These are phyloP conservation scores for Thielaviopsis musarum DNA, from an alignment of 2,329 filamentous ascomycete genomes.

Conservation along the genomic window DNA sequence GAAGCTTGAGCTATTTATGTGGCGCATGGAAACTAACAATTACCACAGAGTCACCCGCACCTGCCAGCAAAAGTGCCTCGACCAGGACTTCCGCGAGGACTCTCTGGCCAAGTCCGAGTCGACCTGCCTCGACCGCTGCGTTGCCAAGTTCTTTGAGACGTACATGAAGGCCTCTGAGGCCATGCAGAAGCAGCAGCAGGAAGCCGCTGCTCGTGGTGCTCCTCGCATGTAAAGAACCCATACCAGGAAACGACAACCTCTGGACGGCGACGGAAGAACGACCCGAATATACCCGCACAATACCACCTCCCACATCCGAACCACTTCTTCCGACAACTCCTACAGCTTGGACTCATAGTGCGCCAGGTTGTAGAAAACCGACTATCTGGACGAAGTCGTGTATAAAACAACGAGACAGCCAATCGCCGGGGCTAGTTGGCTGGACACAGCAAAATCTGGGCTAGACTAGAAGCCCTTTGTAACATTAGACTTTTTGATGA, in stretches of 20 bases:
- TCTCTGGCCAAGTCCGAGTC: conserved; percentile 98
- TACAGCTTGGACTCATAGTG: background rate
- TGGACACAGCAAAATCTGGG: background rate
- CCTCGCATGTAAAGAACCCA: conserved; percentile 7
- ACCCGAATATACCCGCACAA: background rate
- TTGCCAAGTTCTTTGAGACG: conserved; percentile 96
- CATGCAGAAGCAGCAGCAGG: conserved; percentile 74
- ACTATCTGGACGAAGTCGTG: background rate
- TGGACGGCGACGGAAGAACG: background rate
- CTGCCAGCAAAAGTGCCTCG: conserved; percentile 89
- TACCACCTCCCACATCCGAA: background rate
- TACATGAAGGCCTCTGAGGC: conserved; percentile 96
- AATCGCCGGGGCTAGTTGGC: background rate
- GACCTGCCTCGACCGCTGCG: conserved; percentile 94
- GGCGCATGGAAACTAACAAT: background rate
- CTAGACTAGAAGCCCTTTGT: conserved; percentile 6
- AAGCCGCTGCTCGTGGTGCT: conserved; percentile 19
- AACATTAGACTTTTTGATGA: conserved; percentile 10
- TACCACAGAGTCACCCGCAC: conserved; percentile 57
- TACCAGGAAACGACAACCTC: background rate
- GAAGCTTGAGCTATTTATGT: background rate
- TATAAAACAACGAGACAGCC: background rate
- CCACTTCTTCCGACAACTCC: background rate
- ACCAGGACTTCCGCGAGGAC: conserved; percentile 78
- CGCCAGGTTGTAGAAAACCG: background rate